Evolutionary conservation across 805 yeast species (phyloP).

Genomic region (Lachancea meyersii): DNA sequence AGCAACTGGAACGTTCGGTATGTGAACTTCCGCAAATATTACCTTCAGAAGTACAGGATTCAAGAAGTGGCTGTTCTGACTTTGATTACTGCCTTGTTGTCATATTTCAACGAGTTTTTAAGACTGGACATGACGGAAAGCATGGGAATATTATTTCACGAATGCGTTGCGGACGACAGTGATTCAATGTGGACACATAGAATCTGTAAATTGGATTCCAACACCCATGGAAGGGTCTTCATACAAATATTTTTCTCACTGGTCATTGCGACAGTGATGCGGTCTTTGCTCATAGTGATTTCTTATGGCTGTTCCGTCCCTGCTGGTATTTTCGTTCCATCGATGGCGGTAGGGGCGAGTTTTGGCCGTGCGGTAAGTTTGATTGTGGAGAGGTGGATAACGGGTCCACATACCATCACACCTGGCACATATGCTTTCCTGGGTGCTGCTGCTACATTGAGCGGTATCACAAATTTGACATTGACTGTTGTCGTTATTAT

Average conservation of each 20-base stretch:
- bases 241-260: constrained; percentile 45
- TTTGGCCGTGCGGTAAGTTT: constrained; percentile 86
- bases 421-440: constrained; percentile 94
- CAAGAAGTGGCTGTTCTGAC: constrained; percentile 69
- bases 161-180: constrained; percentile 48
- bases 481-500: constrained; percentile 90
- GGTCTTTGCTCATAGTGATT: constrained; percentile 67
- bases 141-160: constrained; percentile 84
- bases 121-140: constrained; percentile 90
- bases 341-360: constrained; percentile 95
- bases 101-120: constrained; percentile 79
- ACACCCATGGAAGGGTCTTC: constrained; percentile 23
- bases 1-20: constrained; percentile 69
- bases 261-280: constrained; percentile 59
- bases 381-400: constrained; percentile 46
- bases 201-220: constrained; percentile 35
- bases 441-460: constrained; percentile 92
- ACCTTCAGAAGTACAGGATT: constrained; percentile 41
- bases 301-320: constrained; percentile 94
- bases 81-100: constrained; percentile 61
- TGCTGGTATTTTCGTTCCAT: constrained; percentile 96
- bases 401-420: constrained; percentile 55
- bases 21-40: constrained; percentile 70
- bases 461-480: constrained; percentile 91
- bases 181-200: constrained; percentile 36